Conservation (phyloP, 352 stramenopile genomes). For the Pythium inflatum region DNA sequence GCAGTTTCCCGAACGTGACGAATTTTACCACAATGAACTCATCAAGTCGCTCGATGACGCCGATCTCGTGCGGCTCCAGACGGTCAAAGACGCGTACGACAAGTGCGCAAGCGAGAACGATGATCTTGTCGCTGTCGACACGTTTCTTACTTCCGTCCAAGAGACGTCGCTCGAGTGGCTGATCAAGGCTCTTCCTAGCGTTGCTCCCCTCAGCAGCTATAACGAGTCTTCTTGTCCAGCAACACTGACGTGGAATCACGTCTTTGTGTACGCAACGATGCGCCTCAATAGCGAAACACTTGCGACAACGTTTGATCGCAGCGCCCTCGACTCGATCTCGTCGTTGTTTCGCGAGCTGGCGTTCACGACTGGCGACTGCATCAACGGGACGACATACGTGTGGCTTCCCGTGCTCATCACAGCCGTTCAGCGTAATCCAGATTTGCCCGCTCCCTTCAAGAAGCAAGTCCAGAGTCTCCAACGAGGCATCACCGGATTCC, state of each 20-base stretch:
- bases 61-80: constrained; percentile 37
- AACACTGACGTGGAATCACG: constrained; percentile 31
- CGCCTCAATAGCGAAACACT: constrained; percentile 16
- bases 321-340: not conserved
- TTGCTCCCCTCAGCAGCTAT: not conserved
- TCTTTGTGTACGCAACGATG: not conserved
- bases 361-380: not conserved
- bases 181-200: no score
- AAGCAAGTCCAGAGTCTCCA: constrained; percentile 28
- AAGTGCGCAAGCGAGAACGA: not conserved
- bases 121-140: no score
- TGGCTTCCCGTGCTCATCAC: constrained; percentile 52
- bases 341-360: constrained; percentile 2
- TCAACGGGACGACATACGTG: constrained; percentile 26
- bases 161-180: no score
- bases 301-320: not conserved
- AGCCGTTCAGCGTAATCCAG: constrained; percentile 26
- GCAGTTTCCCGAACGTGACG: constrained; percentile 64
- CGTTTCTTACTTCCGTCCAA: no score
- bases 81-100: constrained; percentile 39
- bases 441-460: constrained; percentile 33
- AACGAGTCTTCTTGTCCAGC: not conserved
- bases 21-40: constrained; percentile 50
- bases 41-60: constrained; percentile 40
- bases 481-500: not conserved